These are phyloP conservation scores for Pseudozyma thailandica DNA, from an alignment of 1,284 basidiomycete genomes.

Conservation along the genomic window DNA sequence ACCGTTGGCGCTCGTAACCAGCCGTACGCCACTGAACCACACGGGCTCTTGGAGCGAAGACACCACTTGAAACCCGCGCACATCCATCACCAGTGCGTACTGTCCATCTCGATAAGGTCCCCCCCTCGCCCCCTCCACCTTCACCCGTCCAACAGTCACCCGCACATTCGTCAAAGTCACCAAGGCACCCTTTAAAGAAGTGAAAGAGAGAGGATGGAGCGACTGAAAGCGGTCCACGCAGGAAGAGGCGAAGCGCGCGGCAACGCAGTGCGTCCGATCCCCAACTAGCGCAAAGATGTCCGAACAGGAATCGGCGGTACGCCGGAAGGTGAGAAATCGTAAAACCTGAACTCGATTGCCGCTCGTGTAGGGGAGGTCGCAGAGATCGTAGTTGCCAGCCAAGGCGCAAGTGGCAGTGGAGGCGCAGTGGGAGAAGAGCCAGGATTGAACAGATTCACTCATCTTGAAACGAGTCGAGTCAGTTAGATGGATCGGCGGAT, in stretches of 20 bases:
- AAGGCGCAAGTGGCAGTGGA: constrained; percentile 7
- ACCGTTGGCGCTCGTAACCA: constrained; percentile 25
- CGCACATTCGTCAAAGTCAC: constrained; percentile 24
- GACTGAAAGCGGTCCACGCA: constrained; percentile 15
- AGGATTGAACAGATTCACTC: constrained; percentile 37
- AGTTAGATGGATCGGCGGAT: no score
- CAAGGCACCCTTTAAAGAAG: constrained; percentile 34
- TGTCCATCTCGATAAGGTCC: constrained; percentile 18
- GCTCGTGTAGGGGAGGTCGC: constrained; percentile 23
- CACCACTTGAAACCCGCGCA: constrained; percentile 31
- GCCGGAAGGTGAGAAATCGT: constrained; percentile 36
- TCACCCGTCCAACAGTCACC: constrained; percentile 9
- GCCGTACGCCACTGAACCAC: constrained; percentile 26
- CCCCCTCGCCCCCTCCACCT: background rate
- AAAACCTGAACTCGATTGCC: constrained; percentile 46
- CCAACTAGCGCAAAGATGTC: constrained; percentile 38
- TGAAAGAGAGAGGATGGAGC: constrained; percentile 15
- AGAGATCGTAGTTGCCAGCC: constrained; percentile 13
- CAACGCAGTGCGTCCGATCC: constrained; percentile 40
- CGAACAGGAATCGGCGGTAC: background rate
- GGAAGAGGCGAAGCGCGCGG: constrained; percentile 16
- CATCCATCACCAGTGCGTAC: constrained; percentile 30
- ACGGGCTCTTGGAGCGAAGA: constrained; percentile 25
- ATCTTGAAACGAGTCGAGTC: constrained; percentile 6
- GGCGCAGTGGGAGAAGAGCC: constrained; percentile 23